phyloP scores from a whole-genome alignment of 108 stramenopile genomes.

The Cyclotella choctawhatcheeana region DNA sequence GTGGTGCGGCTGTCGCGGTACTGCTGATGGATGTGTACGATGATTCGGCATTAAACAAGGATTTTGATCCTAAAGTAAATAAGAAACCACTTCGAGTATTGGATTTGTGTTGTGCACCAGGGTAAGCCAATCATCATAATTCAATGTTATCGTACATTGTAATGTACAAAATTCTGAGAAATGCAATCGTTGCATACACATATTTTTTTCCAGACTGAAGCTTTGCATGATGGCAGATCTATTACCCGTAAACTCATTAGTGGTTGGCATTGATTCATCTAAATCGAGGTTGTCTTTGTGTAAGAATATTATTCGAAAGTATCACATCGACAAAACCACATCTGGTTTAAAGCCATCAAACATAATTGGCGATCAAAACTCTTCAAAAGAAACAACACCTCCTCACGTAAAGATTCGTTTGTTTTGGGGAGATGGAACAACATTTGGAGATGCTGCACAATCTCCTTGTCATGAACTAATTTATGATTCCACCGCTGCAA shows the following conservation, averaged over 20 bases:
- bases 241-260: constrained; percentile 30
- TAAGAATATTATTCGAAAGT: constrained; percentile 78
- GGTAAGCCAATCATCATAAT: too few species aligned
- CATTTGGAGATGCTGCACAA: constrained; percentile 51
- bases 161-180: too few species aligned
- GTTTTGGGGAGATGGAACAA: constrained; percentile 75
- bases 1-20: constrained; percentile 84
- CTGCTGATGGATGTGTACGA: constrained; percentile 60
- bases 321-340: constrained; percentile 64
- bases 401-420: constrained; percentile 55
- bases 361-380: constrained; percentile 5
- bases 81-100: constrained; percentile 60
- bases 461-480: constrained; percentile 61
- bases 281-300: constrained; percentile 65
- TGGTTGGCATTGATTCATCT: constrained; percentile 85
- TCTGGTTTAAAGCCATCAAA: constrained; percentile 19
- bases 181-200: too few species aligned
- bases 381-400: background rate
- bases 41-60: background rate
- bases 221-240: constrained; percentile 81
- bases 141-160: too few species aligned
- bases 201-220: too few species aligned
- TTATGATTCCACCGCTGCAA: constrained; percentile 71
- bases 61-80: background rate
- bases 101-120: constrained; percentile 93